phyloP scores from a whole-genome alignment of 1,139 yeast species.

The Blastobotrys apis region DNA sequence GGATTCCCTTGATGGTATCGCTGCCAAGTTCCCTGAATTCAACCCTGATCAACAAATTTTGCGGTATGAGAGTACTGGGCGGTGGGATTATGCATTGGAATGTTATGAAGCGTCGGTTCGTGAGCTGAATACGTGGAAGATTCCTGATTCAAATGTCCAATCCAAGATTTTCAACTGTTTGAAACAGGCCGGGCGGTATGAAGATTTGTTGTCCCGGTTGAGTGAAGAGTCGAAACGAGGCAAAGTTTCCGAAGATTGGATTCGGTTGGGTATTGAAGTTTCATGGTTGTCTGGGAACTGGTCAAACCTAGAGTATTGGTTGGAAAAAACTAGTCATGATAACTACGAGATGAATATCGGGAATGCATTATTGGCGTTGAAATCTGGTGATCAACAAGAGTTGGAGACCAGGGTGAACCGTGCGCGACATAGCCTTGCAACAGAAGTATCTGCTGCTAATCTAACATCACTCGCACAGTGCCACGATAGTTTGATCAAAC shows the following conservation, averaged over 20 bases:
- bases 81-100: conserved; percentile 84
- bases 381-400: conserved; percentile 32
- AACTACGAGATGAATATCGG: conserved; percentile 65
- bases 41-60: conserved; percentile 67
- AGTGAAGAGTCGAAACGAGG: conserved; percentile 11
- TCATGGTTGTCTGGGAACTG: conserved; percentile 63
- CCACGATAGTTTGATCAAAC: conserved; percentile 51
- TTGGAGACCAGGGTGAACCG: conserved; percentile 44
- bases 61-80: conserved; percentile 79
- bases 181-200: conserved; percentile 56
- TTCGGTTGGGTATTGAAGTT: conserved; percentile 61
- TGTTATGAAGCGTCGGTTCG: conserved; percentile 70
- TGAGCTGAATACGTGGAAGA: conserved; percentile 34
- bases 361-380: conserved; percentile 49
- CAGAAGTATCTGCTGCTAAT: conserved; percentile 54
- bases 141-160: conserved; percentile 28
- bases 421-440: conserved; percentile 56
- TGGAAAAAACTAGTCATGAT: conserved; percentile 27
- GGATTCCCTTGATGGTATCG: conserved; percentile 84
- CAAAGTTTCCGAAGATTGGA: conserved; percentile 3
- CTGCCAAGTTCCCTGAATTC: conserved; percentile 67
- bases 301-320: conserved; percentile 55
- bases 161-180: conserved; percentile 49
- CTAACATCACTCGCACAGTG: conserved; percentile 62
- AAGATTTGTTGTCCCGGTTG: conserved; percentile 40